Percentiles rank a stretch among this genome's conserved stretches.
phyloP scores from a whole-genome alignment of 345 rosid genomes.

The Eucalyptus tenuipes region DNA sequence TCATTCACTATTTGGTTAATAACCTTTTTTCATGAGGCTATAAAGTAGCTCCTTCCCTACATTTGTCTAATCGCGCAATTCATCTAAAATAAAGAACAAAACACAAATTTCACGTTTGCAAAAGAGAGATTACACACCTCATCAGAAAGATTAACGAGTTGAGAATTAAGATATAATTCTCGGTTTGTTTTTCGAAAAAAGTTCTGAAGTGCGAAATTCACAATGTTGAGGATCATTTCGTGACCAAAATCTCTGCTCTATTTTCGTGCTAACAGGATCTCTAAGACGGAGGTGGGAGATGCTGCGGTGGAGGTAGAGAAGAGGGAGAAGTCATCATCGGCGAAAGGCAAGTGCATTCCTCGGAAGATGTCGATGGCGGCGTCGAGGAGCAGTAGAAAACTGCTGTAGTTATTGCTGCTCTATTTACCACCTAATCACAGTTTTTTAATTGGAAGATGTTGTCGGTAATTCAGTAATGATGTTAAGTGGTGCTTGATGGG shows the following conservation, averaged over 20 bases:
- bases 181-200: neutral
- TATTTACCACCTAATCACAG: neutral
- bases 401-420: neutral
- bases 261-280: slow-evolving; percentile 12
- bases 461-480: neutral
- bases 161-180: neutral
- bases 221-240: neutral
- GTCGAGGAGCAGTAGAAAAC: slow-evolving; percentile 31
- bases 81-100: neutral
- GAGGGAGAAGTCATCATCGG: slow-evolving; percentile 6
- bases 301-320: slow-evolving; percentile 6
- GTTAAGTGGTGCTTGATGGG: neutral
- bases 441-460: neutral
- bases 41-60: neutral
- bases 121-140: neutral
- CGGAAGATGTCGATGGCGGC: slow-evolving; percentile 30
- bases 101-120: neutral
- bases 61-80: neutral
- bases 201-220: neutral
- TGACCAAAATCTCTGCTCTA: neutral
- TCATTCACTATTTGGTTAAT: neutral
- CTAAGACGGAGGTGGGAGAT: neutral
- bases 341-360: slow-evolving; percentile 60
- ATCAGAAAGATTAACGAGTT: neutral
- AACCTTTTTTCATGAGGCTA: neutral